phyloP scores from a whole-genome alignment of 768 basidiomycete species.

The Polyporus arcularius region DNA sequence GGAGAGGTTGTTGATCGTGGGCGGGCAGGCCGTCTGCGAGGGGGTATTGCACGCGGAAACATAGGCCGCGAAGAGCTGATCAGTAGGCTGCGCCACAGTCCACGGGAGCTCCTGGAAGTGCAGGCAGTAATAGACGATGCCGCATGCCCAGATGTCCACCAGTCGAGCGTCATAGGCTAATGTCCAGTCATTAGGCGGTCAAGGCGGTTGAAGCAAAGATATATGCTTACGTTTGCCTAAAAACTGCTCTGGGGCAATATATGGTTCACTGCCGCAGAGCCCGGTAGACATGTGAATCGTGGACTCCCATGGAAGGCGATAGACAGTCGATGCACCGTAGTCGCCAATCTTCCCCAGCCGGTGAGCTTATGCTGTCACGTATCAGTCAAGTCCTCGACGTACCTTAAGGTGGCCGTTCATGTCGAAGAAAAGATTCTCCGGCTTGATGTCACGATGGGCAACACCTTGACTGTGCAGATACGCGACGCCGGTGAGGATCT shows the following conservation, averaged over 20 bases:
- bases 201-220: slow-evolving; percentile 31
- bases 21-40: slow-evolving; percentile 45
- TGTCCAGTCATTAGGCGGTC: slow-evolving; percentile 40
- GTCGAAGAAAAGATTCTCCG: slow-evolving; percentile 96
- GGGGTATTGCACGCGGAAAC: slow-evolving; percentile 53
- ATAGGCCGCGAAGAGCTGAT: slow-evolving; percentile 82
- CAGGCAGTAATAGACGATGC: slow-evolving; percentile 97
- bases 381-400: slow-evolving; percentile 24
- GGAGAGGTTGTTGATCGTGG: slow-evolving; percentile 86
- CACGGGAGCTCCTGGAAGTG: slow-evolving; percentile 98
- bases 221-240: slow-evolving; percentile 86
- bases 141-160: slow-evolving; percentile 98
- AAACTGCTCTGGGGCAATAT: slow-evolving; percentile 98
- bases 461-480: slow-evolving; percentile 97
- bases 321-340: slow-evolving; percentile 99
- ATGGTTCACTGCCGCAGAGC: slow-evolving; percentile 96
- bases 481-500: slow-evolving; percentile 83
- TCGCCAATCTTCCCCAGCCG: slow-evolving; percentile 80
- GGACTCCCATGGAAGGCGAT: slow-evolving; percentile 96
- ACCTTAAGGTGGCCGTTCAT: slow-evolving; percentile 93
- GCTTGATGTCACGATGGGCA: slow-evolving; percentile 97
- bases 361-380: slow-evolving; percentile 12
- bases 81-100: slow-evolving; percentile 87
- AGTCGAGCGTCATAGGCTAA: slow-evolving; percentile 95
- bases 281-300: slow-evolving; percentile 98